Evolutionary conservation across 1,284 basidiomycete species (phyloP), one percentile per base, ranked within the genome.

Genomic region (Termitomyces sp.): DNA sequence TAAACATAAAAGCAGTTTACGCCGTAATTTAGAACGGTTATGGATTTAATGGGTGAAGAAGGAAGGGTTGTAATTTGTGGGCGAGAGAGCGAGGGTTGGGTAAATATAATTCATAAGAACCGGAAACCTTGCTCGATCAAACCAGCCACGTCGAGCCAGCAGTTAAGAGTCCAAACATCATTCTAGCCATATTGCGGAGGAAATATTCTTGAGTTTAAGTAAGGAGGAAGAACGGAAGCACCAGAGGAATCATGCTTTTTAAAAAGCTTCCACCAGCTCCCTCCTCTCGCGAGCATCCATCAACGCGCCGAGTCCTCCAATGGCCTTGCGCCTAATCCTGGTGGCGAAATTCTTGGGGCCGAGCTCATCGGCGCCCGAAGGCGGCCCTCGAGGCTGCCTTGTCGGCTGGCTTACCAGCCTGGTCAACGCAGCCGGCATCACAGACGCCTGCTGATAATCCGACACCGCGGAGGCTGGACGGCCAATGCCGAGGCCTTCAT

Each of bases 291-390:
- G 81, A 50, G 87, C 86, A 65, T 79, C 84, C 73, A 90, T 82
- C 63, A 90, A 79, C 63, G 81, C 81, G 53, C 83, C 84, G 48
- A 88, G 72, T 30, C 88, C 88, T 36, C 86, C 88, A 57, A 91
- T 88, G n/a, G 87, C 87, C 74, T 84, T 82, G 65, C 86, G 80
- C 70, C 87, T 78, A 68, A 88, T 86, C 62, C 90, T 81, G 21
- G 83, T 83, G 15, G 92, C 91, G 73, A 94, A 94, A 73, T 94
- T 94, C 78, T 88, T 89, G 46, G 87, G 83, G n/a, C 86, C 86
- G 41, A 94, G 81, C 68, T 94, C 92, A 64, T 92, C 90, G 55
- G 84, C 81, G 67, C 88, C 88, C 26, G 88, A 88, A 52, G 92
- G 92, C 54, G 92, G 92, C 61, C 92, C 92, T 57, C 82, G 81